phyloP scores from a whole-genome alignment of 495 filamentous ascomycete genomes.

The Astrocystis sublimbata region DNA sequence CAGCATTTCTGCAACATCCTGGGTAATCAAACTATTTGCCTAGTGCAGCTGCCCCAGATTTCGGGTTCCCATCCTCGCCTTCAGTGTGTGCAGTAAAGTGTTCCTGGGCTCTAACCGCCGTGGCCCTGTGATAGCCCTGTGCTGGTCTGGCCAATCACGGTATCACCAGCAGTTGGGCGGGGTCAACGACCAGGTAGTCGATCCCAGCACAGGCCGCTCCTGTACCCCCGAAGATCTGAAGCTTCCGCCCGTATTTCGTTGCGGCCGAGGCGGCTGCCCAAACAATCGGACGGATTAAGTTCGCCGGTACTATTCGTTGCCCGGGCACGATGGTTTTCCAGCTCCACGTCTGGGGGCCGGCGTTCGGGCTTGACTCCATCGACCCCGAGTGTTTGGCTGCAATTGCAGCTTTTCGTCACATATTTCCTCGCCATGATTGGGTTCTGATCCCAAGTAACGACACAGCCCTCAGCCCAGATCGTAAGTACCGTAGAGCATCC shows the following conservation, averaged over 20 bases:
- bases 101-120: background rate
- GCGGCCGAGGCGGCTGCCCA: background rate
- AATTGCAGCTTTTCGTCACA: constrained; percentile 67
- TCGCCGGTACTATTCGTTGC: constrained; percentile 1
- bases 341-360: constrained; percentile 90
- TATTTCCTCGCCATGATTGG: constrained; percentile 64
- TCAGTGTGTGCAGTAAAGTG: background rate
- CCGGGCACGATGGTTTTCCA: constrained; percentile 59
- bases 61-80: constrained; percentile 12
- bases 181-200: background rate
- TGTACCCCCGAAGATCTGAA: background rate
- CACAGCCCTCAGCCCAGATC: constrained; percentile 69
- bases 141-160: background rate
- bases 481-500: constrained; percentile 51
- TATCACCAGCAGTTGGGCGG: background rate
- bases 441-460: constrained; percentile 74
- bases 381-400: constrained; percentile 83
- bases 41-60: background rate
- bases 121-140: constrained; percentile 2
- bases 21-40: background rate
- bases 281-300: background rate
- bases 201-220: constrained; percentile 8
- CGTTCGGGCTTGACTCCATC: constrained; percentile 82
- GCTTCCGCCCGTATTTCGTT: background rate
- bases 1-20: no score